phyloP scores from a whole-genome alignment of 805 yeast genomes.

The Candida qinlingensis region DNA sequence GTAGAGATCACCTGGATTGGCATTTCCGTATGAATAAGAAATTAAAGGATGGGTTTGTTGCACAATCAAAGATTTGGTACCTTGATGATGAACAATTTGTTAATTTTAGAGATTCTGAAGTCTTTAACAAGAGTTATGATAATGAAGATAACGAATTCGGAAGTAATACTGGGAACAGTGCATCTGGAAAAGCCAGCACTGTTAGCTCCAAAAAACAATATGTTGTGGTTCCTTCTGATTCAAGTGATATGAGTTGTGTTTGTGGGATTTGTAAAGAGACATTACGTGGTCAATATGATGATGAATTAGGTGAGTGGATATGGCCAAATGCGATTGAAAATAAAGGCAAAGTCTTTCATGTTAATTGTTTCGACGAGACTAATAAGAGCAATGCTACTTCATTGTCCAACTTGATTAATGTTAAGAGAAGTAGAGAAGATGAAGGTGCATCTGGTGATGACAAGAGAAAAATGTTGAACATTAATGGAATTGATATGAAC shows the following conservation, averaged over 20 bases:
- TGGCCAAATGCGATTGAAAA: constrained; percentile 62
- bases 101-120: constrained; percentile 63
- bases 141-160: constrained; percentile 5
- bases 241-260: constrained; percentile 46
- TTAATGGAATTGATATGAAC: constrained; percentile 12
- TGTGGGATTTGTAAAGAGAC: constrained; percentile 73
- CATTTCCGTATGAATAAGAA: constrained; percentile 89
- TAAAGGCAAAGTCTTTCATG: constrained; percentile 53
- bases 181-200: constrained; percentile 7
- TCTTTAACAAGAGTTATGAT: constrained; percentile 18
- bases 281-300: constrained; percentile 61
- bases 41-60: constrained; percentile 44
- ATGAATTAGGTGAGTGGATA: constrained; percentile 75
- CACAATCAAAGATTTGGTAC: constrained; percentile 81
- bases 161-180: background rate
- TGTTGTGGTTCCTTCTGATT: constrained; percentile 63
- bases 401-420: background rate
- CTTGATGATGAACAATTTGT: constrained; percentile 69
- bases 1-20: constrained; percentile 85
- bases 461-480: background rate
- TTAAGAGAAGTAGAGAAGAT: constrained; percentile 13
- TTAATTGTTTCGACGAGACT: constrained; percentile 67
- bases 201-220: constrained; percentile 31
- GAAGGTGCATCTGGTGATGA: background rate
- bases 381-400: constrained; percentile 7